Evolutionary conservation across 148 eudicot genomes (phyloP).

Genomic region (Rhododendron griersonianum): DNA sequence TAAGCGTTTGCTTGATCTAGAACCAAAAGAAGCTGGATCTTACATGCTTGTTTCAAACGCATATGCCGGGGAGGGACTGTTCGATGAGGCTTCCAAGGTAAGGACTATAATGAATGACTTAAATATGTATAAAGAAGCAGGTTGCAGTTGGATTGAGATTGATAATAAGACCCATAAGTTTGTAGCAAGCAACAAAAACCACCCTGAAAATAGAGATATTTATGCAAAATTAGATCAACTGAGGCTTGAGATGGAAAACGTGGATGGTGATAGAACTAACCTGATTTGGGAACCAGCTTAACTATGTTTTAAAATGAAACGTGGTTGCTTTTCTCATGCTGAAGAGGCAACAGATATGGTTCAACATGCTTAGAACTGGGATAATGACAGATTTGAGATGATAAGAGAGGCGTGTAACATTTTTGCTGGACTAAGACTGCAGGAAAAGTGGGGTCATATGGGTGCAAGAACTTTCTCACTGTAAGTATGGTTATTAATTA

Average conservation of each 20-base stretch:
- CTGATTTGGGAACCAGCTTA: not conserved
- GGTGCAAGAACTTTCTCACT: not conserved
- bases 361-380: not conserved
- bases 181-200: slow-evolving; percentile 10
- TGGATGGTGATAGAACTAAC: not conserved
- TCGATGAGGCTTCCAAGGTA: slow-evolving; percentile 13
- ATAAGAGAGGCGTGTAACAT: not conserved
- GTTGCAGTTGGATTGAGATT: slow-evolving; percentile 28
- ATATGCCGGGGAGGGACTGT: slow-evolving; percentile 14
- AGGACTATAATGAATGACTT: slow-evolving; percentile 17
- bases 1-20: slow-evolving; percentile 13
- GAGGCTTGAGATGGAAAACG: not conserved
- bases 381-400: not conserved
- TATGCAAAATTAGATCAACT: slow-evolving; percentile 5
- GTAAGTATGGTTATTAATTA: not conserved
- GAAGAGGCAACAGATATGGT: not conserved
- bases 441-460: not conserved
- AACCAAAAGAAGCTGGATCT: slow-evolving; percentile 17
- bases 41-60: slow-evolving; percentile 13
- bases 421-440: not conserved
- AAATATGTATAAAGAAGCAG: slow-evolving; percentile 8
- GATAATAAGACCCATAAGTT: slow-evolving; percentile 15
- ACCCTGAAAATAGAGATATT: slow-evolving; percentile 10
- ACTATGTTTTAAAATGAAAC: not conserved
- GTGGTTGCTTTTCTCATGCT: not conserved